Base-by-base conservation (phyloP, 352 stramenopile species). In the Globisporangium mamillatum region DNA sequence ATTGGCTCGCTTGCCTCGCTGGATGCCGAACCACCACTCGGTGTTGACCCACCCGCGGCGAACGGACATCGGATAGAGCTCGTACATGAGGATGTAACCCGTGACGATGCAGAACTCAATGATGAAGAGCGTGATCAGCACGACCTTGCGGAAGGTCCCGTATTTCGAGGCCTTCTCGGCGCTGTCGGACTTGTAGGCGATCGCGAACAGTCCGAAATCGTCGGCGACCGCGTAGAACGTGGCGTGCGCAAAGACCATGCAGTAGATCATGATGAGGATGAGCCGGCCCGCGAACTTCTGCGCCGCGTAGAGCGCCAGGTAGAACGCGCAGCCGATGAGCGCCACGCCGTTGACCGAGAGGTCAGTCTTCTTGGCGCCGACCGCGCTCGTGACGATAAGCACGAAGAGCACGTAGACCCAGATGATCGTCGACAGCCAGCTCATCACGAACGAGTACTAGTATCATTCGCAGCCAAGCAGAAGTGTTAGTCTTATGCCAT, bases 11-110 rank as follows among this genome's bases (percentile, higher is more conserved):
- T 62, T 63, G 2, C 74, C 72, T n/a, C 65, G 71, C 27, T 64
- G 46, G 60, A 82, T 69, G 25, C 66, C 68, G 46, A 71, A 90
- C 69, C 74, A 90, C 56, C 29, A 61, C 32, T 61, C 36, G 22
- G 72, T 70, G 52, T 79, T 60, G 52, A 78, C 58, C 74, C 76
- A 88, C n/a, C 68, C 64, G 22, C 68, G 72, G n/a, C 20, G 59
- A 12, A 90, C 50, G 1, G 80, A 54, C 24, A 59, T 50, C 14
- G 82, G 82, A 64, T 88, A 89, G 18, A 84, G 41, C 41, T 78
- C 70, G 61, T 82, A 76, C 20, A 81, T 58, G n/a, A 63, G 25
- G 18, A 86, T 32, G 60, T 85, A 86, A 12, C 72, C 56, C 2
- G 66, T 14, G 12, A 82, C 55, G 22, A 82, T 75, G 27, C 64